A percentile compares a stretch with the other conserved stretches of the same genome.
Evolutionary conservation across 768 basidiomycete genomes (phyloP).

Genomic region (Amanita rubescens): DNA sequence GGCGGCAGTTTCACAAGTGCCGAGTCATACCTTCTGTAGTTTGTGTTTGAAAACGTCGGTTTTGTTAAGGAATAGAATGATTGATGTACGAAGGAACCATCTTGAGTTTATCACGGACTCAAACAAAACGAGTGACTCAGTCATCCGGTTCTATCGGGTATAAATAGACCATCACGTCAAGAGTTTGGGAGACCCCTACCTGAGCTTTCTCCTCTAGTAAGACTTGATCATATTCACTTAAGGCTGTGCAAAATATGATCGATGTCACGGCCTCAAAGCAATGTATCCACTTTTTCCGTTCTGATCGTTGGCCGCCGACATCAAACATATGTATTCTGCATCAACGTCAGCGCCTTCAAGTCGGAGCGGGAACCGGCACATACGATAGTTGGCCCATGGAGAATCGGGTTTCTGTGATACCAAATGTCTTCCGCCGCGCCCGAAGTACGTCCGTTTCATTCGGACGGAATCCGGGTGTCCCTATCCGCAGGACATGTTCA

Average conservation of each 20-base stretch:
- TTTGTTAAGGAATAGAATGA: constrained; percentile 90
- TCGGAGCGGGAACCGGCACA: constrained; percentile 16
- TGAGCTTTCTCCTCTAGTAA: constrained; percentile 60
- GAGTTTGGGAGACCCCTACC: constrained; percentile 28
- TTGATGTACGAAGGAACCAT: constrained; percentile 88
- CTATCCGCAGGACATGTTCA: constrained; percentile 76
- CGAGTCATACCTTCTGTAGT: constrained; percentile 44
- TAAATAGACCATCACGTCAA: neutral
- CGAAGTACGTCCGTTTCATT: constrained; percentile 82
- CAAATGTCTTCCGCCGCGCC: constrained; percentile 84
- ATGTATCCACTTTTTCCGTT: constrained; percentile 80
- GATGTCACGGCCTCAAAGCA: constrained; percentile 45
- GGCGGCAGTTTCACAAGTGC: constrained; percentile 14
- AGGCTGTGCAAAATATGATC: constrained; percentile 65
- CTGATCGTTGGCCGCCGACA: constrained; percentile 73
- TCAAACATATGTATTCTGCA: constrained; percentile 64
- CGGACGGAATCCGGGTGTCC: constrained; percentile 71
- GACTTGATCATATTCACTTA: constrained; percentile 73
- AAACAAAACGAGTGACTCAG: constrained; percentile 84
- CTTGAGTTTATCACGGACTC: constrained; percentile 90
- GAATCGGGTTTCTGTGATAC: constrained; percentile 86
- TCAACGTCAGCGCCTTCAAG: neutral
- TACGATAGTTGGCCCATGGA: constrained; percentile 59
- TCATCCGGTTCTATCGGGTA: constrained; percentile 73
- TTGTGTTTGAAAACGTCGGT: constrained; percentile 92